Conservation (phyloP, 257 asterid genomes). For the Penstemon newberryi region DNA sequence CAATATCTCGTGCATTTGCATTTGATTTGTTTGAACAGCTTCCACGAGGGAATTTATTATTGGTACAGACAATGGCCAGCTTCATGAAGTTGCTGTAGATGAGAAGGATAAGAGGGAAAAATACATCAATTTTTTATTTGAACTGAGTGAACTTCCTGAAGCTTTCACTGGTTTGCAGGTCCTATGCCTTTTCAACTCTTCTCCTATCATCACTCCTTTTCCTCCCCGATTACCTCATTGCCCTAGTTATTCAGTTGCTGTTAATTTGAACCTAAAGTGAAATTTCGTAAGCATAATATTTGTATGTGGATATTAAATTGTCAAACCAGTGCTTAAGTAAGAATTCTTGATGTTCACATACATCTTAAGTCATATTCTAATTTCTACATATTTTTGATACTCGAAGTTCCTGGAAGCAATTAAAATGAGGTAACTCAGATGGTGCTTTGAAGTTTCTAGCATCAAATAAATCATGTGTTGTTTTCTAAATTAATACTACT, state of each 20-base stretch:
- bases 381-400: conserved; percentile 17
- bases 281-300: background rate
- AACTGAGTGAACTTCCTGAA: conserved; percentile 86
- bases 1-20: conserved; percentile 23
- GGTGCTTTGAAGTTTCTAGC: conserved; percentile 9
- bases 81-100: conserved; percentile 81
- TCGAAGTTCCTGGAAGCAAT: conserved; percentile 1
- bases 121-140: conserved; percentile 74
- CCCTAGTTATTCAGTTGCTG: background rate
- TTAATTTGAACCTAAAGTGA: background rate
- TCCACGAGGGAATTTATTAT: conserved; percentile 90
- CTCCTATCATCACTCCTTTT: conserved; percentile 15
- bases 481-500: conserved; percentile 10
- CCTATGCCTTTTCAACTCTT: conserved; percentile 16
- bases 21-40: conserved; percentile 48
- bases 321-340: conserved; percentile 8
- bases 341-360: conserved; percentile 11
- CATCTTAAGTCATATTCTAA: background rate
- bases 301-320: background rate
- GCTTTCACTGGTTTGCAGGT: conserved; percentile 97
- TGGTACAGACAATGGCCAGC: conserved; percentile 90
- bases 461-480: background rate
- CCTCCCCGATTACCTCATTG: background rate
- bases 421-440: conserved; percentile 17
- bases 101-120: conserved; percentile 99